Evolutionary conservation across 129 eudicot species (phyloP), one percentile per base, ranked within the genome.

Genomic region (Sambucus nigra): DNA sequence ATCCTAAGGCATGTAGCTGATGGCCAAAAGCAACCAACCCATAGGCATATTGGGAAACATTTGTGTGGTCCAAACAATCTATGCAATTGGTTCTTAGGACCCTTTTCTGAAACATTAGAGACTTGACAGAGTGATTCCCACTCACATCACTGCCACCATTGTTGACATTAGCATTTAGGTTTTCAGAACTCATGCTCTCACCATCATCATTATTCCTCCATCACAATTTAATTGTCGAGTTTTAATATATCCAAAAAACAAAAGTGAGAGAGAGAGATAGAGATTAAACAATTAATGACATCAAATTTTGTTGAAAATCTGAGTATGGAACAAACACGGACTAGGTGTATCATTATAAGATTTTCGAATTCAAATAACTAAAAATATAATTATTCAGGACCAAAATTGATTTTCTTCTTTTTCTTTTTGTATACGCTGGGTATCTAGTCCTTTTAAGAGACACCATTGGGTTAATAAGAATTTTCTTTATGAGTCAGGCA

Each of bases 21-120:
- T 76, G 84, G 29, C 96, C 94, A 40, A 92, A 86, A 53, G 96
- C 94, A 70, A 79, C 96, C 78, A 86, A 80, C 44, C 99, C 99
- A 65, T 71, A 92, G 16, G 85, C 94, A 71, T 67, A 92, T 54
- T 92, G 99, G 28, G 94, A 91, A 65, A 80, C 94, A 80, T 92
- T 92, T 67, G 99, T 92, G 14, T 96, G 94, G 66, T 92, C 99
- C 70, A 92, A 73, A 68, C 99, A 92, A 48, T 92, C 99, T 54
- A 92, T 92, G 74, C 99, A 92, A 58, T 92, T 92, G 21, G 99
- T 92, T 62, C 99, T 71, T 31, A 92, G 65, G 28, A 92, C 82
- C 66, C 99, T 96, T 61, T 74, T 75, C 66, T 92, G 99, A 55
- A 69, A 54, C 70, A 56, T 55, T 20, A 70, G 65, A 64, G 78